phyloP scores from a whole-genome alignment of 768 basidiomycete species.

The Tricholoma terreum region DNA sequence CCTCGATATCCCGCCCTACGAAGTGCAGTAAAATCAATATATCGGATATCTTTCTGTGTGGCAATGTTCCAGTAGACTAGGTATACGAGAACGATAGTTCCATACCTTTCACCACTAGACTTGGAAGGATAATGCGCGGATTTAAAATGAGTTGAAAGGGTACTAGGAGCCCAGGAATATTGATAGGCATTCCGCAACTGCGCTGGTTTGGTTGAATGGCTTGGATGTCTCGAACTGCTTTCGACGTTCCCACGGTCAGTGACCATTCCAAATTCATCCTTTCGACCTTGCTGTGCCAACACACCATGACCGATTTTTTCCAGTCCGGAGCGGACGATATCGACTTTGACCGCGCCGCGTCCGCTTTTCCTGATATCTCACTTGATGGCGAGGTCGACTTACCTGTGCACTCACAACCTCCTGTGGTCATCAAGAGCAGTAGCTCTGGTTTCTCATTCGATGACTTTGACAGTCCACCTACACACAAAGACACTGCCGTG shows the following conservation, averaged over 20 bases:
- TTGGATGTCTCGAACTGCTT: not conserved
- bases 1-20: slow-evolving; percentile 77
- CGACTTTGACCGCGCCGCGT: slow-evolving; percentile 79
- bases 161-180: slow-evolving; percentile 66
- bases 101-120: slow-evolving; percentile 63
- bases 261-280: not conserved
- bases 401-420: slow-evolving; percentile 31
- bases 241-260: slow-evolving; percentile 19
- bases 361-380: slow-evolving; percentile 83
- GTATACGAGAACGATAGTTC: not conserved
- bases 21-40: slow-evolving; percentile 74
- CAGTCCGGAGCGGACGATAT: slow-evolving; percentile 50
- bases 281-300: slow-evolving; percentile 11
- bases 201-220: not conserved
- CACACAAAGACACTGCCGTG: slow-evolving; percentile 46
- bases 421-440: slow-evolving; percentile 26
- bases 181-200: slow-evolving; percentile 78
- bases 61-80: slow-evolving; percentile 14
- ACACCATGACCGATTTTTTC: slow-evolving; percentile 29
- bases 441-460: slow-evolving; percentile 61
- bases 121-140: slow-evolving; percentile 68
- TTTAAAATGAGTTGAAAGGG: slow-evolving; percentile 68
- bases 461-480: slow-evolving; percentile 53
- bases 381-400: slow-evolving; percentile 65
- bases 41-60: slow-evolving; percentile 76